These are phyloP conservation scores for Entoloma clypeatum DNA, from an alignment of 1,284 basidiomycete species.

Conservation along the genomic window DNA sequence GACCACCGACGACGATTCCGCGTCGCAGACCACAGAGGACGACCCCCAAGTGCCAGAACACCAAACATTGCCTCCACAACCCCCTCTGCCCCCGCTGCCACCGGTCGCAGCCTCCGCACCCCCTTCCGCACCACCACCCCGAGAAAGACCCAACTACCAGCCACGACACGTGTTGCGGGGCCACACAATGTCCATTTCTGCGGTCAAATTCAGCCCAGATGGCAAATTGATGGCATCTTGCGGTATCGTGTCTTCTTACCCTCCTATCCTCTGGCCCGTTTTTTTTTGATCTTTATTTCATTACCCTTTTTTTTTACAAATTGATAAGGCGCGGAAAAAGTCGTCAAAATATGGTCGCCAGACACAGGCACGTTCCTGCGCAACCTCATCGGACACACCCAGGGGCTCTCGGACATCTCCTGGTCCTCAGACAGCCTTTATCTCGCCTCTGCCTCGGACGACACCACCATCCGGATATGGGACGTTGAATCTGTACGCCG, in stretches of 20 bases:
- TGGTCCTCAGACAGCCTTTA: slow-evolving; percentile 83
- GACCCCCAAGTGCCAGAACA: slow-evolving; percentile 70
- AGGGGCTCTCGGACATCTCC: slow-evolving; percentile 84
- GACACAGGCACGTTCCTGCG: slow-evolving; percentile 73
- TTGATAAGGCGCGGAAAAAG: slow-evolving; percentile 69
- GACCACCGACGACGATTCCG: slow-evolving; percentile 72
- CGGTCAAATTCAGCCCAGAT: slow-evolving; percentile 83
- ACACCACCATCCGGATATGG: slow-evolving; percentile 84
- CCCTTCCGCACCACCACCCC: slow-evolving; percentile 26
- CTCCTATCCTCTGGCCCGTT: slow-evolving; percentile 3
- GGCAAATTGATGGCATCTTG: slow-evolving; percentile 77
- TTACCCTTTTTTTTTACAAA: neutral
- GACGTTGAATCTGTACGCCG: slow-evolving; percentile 68
- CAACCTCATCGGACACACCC: slow-evolving; percentile 68
- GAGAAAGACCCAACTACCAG: slow-evolving; percentile 67
- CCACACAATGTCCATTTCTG: slow-evolving; percentile 74
- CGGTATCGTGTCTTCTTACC: too few species aligned
- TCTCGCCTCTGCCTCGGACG: slow-evolving; percentile 88
- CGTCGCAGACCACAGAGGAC: slow-evolving; percentile 79
- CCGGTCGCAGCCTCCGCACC: slow-evolving; percentile 30
- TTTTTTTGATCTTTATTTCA: neutral
- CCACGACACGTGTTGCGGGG: slow-evolving; percentile 63
- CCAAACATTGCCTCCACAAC: too few species aligned
- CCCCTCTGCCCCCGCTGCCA: slow-evolving; percentile 31
- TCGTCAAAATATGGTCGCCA: slow-evolving; percentile 79